A percentile compares a stretch with the other conserved stretches of the same genome.
Conservation (phyloP, 2,329 filamentous ascomycete genomes). For the Fusarium zealandicum region DNA sequence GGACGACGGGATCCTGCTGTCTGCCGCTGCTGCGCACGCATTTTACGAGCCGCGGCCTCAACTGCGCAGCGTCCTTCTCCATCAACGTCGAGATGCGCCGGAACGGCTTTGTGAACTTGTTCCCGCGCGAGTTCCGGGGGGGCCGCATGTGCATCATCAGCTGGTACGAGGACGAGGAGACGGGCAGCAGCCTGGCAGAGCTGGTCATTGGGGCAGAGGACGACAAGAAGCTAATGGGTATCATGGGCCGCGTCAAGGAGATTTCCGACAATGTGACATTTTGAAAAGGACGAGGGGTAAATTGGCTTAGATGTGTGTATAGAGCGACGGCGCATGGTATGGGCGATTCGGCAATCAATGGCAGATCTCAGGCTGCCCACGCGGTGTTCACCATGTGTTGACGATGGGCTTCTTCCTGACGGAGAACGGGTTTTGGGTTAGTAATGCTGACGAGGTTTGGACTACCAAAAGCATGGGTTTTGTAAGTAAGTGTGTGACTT, state of each 20-base stretch:
- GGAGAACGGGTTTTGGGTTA: background rate
- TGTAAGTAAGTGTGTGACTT: background rate
- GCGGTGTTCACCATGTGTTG: background rate
- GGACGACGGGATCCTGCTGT: constrained; percentile 44
- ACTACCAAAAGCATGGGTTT: background rate
- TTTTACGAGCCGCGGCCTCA: constrained; percentile 40
- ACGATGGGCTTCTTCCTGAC: background rate
- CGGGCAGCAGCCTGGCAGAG: constrained; percentile 40
- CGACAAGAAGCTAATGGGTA: constrained; percentile 26
- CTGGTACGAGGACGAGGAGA: constrained; percentile 45
- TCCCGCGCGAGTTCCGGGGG: constrained; percentile 34
- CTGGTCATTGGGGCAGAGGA: constrained; percentile 44
- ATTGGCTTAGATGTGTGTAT: background rate
- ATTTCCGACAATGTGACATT: constrained; percentile 43
- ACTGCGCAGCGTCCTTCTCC: constrained; percentile 42
- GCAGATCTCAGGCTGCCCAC: background rate
- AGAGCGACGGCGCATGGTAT: background rate
- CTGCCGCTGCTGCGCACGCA: constrained; percentile 42
- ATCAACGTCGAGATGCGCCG: constrained; percentile 34
- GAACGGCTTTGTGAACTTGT: constrained; percentile 39
- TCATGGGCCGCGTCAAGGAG: constrained; percentile 39
- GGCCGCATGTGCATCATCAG: constrained; percentile 44
- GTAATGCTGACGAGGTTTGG: background rate
- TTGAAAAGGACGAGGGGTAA: constrained; percentile 12
- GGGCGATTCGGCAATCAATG: background rate